Base-by-base conservation (phyloP, 768 basidiomycete genomes). In the Rhodotorula paludigena region DNA sequence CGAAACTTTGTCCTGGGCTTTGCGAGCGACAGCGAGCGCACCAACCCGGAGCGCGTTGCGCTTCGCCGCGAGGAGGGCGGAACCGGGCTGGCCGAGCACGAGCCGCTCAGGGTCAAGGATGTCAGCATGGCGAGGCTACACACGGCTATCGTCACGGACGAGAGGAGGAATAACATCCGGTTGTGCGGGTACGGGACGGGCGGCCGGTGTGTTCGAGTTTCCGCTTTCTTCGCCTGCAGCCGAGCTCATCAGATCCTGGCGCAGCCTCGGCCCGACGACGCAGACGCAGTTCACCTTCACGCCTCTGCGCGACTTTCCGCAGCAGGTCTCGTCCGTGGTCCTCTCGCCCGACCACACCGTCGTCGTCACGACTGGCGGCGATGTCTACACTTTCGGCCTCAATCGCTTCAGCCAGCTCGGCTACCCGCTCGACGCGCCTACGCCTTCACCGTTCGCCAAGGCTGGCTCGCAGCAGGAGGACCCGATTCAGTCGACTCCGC, bases 291-390 rank as follows among this genome's bases (percentile, higher is more conserved):
- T 88, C 68, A 81, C 82, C 20, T 82, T 92, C 38, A 83, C 83
- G 48, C 84, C 86, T 1, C 77, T 89, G 23, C 75, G 83, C 2
- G 83, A 85, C 38, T 81, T 88, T 51, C 79, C 83, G 1, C 81
- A 85, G 45, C 69, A 72, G 36, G 83, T 92, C 38, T 79, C 82
- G 11, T 80, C 85, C 21, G 83, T 97, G 33, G 90, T 92, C 0
- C 81, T 92, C 12, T 93, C 90, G 18, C 94, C 94, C 77, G 96
- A 99, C 74, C 96, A 98, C 76, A 93, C 93, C 0, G 84, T 98
- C 36, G 89, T 85, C 2, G 80, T 98, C 36, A 93, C 92, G 0
- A 84, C 81, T 33, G 77, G 82, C 0, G 92, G 94, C 8, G 90
- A 92, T 74, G 85, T 97, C 6, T 84, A 87, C 45, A 91, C 87